These are phyloP conservation scores for Leptosphaerulina australis DNA, from an alignment of 2,329 filamentous ascomycete species.

Conservation along the genomic window DNA sequence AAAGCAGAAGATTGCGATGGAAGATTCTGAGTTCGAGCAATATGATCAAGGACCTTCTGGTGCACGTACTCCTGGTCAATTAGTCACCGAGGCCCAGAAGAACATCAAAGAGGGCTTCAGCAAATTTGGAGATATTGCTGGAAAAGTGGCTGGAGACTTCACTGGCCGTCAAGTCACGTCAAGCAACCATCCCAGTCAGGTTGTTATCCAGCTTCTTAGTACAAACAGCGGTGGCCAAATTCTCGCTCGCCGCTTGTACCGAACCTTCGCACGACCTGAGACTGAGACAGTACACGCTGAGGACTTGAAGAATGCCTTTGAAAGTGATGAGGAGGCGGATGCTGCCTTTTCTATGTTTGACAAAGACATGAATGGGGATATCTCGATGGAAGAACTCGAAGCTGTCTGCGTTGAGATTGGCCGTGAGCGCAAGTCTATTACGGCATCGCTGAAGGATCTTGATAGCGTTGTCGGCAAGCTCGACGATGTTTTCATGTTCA, in stretches of 20 bases:
- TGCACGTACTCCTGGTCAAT: slow-evolving; percentile 73
- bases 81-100: slow-evolving; percentile 71
- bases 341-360: slow-evolving; percentile 92
- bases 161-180: slow-evolving; percentile 73
- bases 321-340: slow-evolving; percentile 82
- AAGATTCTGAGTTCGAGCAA: slow-evolving; percentile 78
- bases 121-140: slow-evolving; percentile 84
- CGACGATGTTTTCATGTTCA: slow-evolving; percentile 85
- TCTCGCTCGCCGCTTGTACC: slow-evolving; percentile 84
- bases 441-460: slow-evolving; percentile 90
- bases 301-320: slow-evolving; percentile 79
- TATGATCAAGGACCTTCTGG: slow-evolving; percentile 59
- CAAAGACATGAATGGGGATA: slow-evolving; percentile 95
- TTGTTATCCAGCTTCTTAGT: slow-evolving; percentile 77
- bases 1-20: slow-evolving; percentile 67
- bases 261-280: slow-evolving; percentile 77
- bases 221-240: slow-evolving; percentile 78
- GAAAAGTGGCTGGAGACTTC: slow-evolving; percentile 87
- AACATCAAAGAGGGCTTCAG: slow-evolving; percentile 76
- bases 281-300: slow-evolving; percentile 78
- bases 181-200: slow-evolving; percentile 81
- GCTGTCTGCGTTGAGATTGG: slow-evolving; percentile 93
- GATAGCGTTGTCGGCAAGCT: slow-evolving; percentile 92
- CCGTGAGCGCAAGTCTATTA: slow-evolving; percentile 92
- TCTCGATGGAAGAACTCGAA: slow-evolving; percentile 93